Conservation (phyloP, 225 moss, liverwort and hornwort genomes). For the Asterella californica region DNA sequence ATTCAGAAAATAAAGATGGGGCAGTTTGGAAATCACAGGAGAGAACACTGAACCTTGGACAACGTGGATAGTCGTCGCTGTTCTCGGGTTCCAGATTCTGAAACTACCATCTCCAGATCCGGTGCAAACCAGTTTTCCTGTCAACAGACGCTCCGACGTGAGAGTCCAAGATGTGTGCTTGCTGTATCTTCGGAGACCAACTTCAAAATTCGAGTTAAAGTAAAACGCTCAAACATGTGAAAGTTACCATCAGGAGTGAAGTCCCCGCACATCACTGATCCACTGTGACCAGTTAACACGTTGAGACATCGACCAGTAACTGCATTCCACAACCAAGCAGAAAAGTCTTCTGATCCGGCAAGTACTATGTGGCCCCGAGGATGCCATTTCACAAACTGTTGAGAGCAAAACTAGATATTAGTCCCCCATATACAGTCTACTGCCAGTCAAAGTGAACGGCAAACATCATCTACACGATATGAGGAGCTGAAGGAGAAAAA, state of each 20-base stretch:
- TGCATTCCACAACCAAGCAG: slow-evolving; percentile 96
- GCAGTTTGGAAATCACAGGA: background rate
- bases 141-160: background rate
- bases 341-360: slow-evolving; percentile 91
- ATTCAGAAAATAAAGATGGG: background rate
- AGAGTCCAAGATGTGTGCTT: background rate
- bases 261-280: slow-evolving; percentile 79
- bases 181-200: background rate
- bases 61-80: slow-evolving; percentile 60
- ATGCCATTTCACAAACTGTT: slow-evolving; percentile 96
- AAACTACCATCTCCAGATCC: slow-evolving; percentile 77
- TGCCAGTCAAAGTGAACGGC: background rate
- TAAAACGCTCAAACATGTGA: background rate
- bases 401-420: background rate
- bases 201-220: background rate
- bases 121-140: slow-evolving; percentile 83
- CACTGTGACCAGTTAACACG: slow-evolving; percentile 85
- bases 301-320: slow-evolving; percentile 75
- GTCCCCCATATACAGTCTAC: background rate
- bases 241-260: slow-evolving; percentile 84
- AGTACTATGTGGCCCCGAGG: slow-evolving; percentile 86
- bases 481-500: background rate
- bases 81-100: slow-evolving; percentile 88
- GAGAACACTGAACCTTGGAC: slow-evolving; percentile 57
- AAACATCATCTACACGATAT: background rate